A percentile compares a stretch with the other conserved stretches of the same genome.
Conservation (phyloP, 2,329 filamentous ascomycete species). For the Xylaria hypoxylon region DNA sequence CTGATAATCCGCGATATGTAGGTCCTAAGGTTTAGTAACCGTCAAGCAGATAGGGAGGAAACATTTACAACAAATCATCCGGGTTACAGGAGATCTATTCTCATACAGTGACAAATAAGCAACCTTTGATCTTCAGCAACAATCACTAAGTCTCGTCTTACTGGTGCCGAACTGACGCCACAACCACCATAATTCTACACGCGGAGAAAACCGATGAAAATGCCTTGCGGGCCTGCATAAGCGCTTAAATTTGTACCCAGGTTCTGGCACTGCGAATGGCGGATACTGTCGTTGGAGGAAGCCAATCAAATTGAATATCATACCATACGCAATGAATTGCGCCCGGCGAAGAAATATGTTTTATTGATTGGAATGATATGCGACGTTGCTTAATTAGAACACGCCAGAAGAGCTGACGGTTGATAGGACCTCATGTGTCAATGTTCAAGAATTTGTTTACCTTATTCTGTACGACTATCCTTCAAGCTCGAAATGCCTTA, state of each 20-base stretch:
- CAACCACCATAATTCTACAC: neutral
- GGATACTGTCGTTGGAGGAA: neutral
- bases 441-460: no score
- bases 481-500: no score
- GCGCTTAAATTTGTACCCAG: neutral
- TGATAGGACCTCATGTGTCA: no score
- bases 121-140: neutral
- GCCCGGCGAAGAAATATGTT: no score
- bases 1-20: neutral
- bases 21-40: neutral
- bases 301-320: no score
- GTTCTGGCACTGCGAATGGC: neutral
- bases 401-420: no score
- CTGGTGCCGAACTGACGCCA: neutral
- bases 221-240: neutral
- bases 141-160: neutral
- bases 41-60: neutral
- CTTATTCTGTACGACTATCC: no score
- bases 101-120: no score
- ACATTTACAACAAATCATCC: neutral
- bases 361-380: no score
- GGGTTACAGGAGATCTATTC: no score
- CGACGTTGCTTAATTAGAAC: no score
- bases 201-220: neutral
- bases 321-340: no score